These are phyloP conservation scores for Tanacetum coccineum DNA, from an alignment of 129 eudicot species.

Conservation along the genomic window DNA sequence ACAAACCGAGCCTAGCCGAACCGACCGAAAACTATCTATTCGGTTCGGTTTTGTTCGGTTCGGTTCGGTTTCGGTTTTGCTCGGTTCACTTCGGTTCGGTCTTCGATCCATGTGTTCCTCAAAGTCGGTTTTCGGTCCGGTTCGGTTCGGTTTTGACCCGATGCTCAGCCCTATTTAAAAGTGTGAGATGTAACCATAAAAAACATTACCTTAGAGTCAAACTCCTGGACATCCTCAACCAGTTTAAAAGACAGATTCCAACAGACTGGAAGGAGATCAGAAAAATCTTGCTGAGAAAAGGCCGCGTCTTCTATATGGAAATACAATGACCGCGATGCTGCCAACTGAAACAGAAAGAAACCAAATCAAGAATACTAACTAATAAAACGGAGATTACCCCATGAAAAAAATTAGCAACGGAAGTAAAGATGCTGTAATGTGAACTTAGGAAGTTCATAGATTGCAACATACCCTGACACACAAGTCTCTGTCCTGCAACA, in stretches of 20 bases:
- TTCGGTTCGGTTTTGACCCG: no score
- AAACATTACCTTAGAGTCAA: constrained; percentile 79
- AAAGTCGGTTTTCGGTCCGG: no score
- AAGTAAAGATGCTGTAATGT: constrained; percentile 2
- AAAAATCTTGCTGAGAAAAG: constrained; percentile 77
- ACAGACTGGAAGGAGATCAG: constrained; percentile 82
- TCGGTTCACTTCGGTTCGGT: no score
- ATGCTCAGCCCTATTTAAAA: no score
- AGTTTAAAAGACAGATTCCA: constrained; percentile 84
- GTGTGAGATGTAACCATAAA: neutral
- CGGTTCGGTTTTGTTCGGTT: no score
- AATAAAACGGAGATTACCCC: neutral
- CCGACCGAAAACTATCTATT: no score
- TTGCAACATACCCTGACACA: constrained; percentile 79
- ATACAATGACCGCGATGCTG: constrained; percentile 81
- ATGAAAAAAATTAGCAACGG: constrained; percentile 14
- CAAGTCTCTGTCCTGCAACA: constrained; percentile 86
- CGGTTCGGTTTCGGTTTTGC: no score
- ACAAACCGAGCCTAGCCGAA: no score
- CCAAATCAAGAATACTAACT: constrained; percentile 1
- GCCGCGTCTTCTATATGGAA: constrained; percentile 94
- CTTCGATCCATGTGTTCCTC: no score
- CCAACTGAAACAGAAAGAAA: constrained; percentile 55
- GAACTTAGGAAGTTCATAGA: constrained; percentile 14
- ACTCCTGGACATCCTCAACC: constrained; percentile 88